These are phyloP conservation scores for Xylaria sp. DNA, from an alignment of 2,329 filamentous ascomycete species.

Conservation along the genomic window DNA sequence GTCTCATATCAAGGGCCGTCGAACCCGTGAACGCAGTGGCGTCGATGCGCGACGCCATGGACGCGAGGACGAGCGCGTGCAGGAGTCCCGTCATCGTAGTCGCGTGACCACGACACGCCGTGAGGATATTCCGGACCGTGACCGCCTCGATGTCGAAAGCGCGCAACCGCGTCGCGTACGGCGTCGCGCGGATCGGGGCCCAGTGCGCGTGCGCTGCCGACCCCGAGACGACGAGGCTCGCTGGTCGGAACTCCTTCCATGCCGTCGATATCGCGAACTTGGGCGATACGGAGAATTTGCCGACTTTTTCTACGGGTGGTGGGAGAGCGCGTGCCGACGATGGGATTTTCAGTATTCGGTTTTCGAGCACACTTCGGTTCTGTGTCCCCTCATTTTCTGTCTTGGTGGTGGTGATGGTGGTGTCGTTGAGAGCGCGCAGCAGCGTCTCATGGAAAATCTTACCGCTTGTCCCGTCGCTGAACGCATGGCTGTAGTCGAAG, in stretches of 20 bases:
- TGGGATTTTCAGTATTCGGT: constrained; percentile 41
- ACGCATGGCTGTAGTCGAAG: constrained; percentile 38
- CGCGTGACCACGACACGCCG: constrained; percentile 33
- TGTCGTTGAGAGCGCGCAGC: constrained; percentile 44
- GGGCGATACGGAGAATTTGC: constrained; percentile 31
- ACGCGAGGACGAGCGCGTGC: constrained; percentile 35
- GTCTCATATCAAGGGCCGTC: constrained; percentile 36
- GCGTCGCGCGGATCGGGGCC: constrained; percentile 39
- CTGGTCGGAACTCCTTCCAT: constrained; percentile 36
- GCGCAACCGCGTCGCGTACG: constrained; percentile 40
- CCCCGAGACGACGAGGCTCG: constrained; percentile 8
- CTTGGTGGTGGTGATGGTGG: no score
- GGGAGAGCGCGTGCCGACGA: constrained; percentile 37
- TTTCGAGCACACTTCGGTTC: constrained; percentile 34
- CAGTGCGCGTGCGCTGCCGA: constrained; percentile 36
- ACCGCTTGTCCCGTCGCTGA: constrained; percentile 39
- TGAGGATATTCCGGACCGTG: constrained; percentile 22
- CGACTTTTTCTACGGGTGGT: constrained; percentile 33
- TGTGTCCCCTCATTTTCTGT: constrained; percentile 28
- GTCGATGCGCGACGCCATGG: constrained; percentile 29
- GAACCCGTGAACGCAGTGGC: constrained; percentile 33
- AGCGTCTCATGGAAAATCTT: constrained; percentile 44
- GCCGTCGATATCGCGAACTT: constrained; percentile 27
- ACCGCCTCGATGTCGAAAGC: constrained; percentile 34
- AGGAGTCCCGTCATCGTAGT: constrained; percentile 44